phyloP scores from a whole-genome alignment of 257 asterid genomes.

The Scutellaria galericulata region DNA sequence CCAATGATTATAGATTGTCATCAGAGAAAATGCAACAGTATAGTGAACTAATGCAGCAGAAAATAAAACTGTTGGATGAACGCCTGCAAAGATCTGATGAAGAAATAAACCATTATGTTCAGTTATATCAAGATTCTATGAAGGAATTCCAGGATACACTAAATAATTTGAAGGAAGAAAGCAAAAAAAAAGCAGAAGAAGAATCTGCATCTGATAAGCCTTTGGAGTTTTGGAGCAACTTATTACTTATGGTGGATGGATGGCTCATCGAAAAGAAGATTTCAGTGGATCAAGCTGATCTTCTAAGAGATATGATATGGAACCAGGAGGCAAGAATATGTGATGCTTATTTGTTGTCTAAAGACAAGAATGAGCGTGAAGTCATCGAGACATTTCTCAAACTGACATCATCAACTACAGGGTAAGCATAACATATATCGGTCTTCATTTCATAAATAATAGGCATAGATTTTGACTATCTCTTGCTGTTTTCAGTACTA shows the following conservation, averaged over 20 bases:
- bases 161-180: conserved; percentile 66
- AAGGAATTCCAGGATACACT: conserved; percentile 90
- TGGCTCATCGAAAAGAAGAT: conserved; percentile 93
- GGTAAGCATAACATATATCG: conserved; percentile 48
- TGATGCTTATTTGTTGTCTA: conserved; percentile 68
- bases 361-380: conserved; percentile 73
- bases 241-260: conserved; percentile 88
- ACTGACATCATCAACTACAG: conserved; percentile 52
- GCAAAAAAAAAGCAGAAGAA: conserved; percentile 52
- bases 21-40: conserved; percentile 79
- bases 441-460: conserved; percentile 18
- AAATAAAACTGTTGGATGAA: conserved; percentile 76
- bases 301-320: conserved; percentile 81
- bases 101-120: conserved; percentile 74
- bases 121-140: conserved; percentile 80
- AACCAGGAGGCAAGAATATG: conserved; percentile 61
- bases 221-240: conserved; percentile 76
- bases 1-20: conserved; percentile 69
- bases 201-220: conserved; percentile 68
- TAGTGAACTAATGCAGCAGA: conserved; percentile 80
- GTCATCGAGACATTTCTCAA: conserved; percentile 62
- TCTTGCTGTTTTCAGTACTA: conserved; percentile 55
- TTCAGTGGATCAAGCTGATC: conserved; percentile 61
- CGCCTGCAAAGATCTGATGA: conserved; percentile 88
- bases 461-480: conserved; percentile 41